A percentile compares a stretch with the other conserved stretches of the same genome.
phyloP scores from a whole-genome alignment of 305 asterid genomes.

The Solanum hybrid region DNA sequence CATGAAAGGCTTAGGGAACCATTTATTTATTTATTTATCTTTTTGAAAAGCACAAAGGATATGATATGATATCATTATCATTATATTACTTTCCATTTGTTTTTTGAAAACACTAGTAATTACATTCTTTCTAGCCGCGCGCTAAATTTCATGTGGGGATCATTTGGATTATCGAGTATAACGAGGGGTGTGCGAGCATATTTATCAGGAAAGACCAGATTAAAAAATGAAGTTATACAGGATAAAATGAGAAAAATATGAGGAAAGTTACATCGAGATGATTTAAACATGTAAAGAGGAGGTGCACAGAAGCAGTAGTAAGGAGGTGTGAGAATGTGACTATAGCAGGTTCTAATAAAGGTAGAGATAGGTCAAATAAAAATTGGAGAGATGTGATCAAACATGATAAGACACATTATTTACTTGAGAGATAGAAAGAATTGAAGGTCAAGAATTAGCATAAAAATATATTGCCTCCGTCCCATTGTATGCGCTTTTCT shows the following conservation, averaged over 20 bases:
- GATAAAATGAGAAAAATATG: neutral
- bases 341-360: neutral
- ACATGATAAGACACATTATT: neutral
- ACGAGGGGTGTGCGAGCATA: neutral
- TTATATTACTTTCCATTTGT: neutral
- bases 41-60: neutral
- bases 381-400: neutral
- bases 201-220: neutral
- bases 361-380: neutral
- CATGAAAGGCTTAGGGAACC: conserved; percentile 7
- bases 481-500: neutral
- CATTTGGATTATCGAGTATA: neutral
- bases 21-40: neutral
- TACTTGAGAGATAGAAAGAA: neutral
- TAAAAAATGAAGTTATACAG: neutral
- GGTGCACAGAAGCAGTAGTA: neutral
- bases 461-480: too few relatives aligned
- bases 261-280: neutral
- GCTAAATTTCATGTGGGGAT: neutral
- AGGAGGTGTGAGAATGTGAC: neutral
- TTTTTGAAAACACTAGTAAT: neutral
- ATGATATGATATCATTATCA: neutral
- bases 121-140: neutral
- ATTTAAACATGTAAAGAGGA: neutral
- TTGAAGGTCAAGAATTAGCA: neutral